phyloP scores from a whole-genome alignment of 352 stramenopile genomes.

The Aphanomyces astaci region DNA sequence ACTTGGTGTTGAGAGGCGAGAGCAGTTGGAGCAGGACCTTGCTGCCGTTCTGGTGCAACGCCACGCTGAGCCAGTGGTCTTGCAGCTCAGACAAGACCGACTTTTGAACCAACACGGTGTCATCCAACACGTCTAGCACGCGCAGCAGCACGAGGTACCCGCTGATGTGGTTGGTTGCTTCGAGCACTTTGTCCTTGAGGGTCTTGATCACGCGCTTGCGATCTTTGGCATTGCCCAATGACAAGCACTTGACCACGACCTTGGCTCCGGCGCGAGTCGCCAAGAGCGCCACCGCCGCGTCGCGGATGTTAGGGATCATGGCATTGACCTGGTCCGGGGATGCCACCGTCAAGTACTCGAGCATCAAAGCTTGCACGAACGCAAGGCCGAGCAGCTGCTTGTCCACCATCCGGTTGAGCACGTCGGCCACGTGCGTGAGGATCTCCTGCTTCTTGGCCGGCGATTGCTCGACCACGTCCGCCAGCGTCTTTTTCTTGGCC shows the following conservation, averaged over 20 bases:
- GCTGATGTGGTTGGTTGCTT: constrained; percentile 84
- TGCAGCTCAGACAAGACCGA: constrained; percentile 77
- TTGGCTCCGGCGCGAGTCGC: constrained; percentile 82
- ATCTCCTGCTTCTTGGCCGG: constrained; percentile 64
- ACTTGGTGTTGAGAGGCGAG: constrained; percentile 74
- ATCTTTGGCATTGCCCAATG: constrained; percentile 78
- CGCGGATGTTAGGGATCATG: constrained; percentile 80
- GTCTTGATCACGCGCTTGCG: constrained; percentile 88
- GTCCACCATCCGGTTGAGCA: constrained; percentile 82
- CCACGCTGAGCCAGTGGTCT: constrained; percentile 58
- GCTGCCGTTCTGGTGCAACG: constrained; percentile 60
- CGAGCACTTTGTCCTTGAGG: constrained; percentile 85
- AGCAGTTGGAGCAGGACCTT: constrained; percentile 78
- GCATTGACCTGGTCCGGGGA: constrained; percentile 69
- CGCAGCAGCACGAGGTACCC: constrained; percentile 86
- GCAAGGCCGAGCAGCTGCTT: constrained; percentile 83
- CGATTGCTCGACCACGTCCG: constrained; percentile 58
- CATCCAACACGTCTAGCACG: constrained; percentile 84
- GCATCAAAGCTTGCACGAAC: constrained; percentile 84
- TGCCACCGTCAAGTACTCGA: constrained; percentile 83
- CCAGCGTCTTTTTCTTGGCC: constrained; percentile 59
- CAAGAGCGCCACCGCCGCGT: constrained; percentile 76
- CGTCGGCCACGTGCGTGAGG: constrained; percentile 53
- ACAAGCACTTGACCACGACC: constrained; percentile 80
- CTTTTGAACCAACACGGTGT: constrained; percentile 88